A percentile compares a stretch with the other conserved stretches of the same genome.
Evolutionary conservation across 2,329 filamentous ascomycete species (phyloP).

Genomic region (Ascochyta rabiei): DNA sequence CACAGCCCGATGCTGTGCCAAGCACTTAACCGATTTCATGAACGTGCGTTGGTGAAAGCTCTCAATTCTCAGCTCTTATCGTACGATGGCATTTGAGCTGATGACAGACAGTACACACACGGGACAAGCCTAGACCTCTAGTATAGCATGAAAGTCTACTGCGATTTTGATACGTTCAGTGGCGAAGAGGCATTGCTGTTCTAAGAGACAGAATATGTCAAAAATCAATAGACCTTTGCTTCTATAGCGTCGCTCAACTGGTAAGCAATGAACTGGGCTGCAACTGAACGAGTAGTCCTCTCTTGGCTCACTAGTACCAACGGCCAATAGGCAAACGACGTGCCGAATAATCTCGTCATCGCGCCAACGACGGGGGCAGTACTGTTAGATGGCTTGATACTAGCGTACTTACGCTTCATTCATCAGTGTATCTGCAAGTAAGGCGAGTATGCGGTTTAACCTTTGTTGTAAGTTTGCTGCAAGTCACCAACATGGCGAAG

Average conservation of each 20-base stretch:
- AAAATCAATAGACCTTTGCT: slow-evolving; percentile 2
- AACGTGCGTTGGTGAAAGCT: background rate
- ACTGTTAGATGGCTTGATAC: background rate
- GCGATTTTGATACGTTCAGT: background rate
- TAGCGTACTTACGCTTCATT: background rate
- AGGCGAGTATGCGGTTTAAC: background rate
- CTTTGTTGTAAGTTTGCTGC: background rate
- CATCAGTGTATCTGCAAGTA: background rate
- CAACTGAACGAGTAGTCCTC: background rate
- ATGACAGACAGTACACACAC: background rate
- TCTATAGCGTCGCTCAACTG: background rate
- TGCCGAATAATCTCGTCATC: slow-evolving; percentile 1
- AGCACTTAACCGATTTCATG: too few species aligned
- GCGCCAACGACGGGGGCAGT: background rate
- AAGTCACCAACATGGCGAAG: background rate
- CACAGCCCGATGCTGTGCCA: background rate
- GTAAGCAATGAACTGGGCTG: background rate
- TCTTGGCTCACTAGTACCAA: background rate
- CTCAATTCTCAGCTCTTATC: background rate
- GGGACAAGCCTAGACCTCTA: background rate
- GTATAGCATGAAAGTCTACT: background rate
- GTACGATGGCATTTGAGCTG: background rate
- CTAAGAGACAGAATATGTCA: background rate
- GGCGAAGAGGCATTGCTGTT: background rate
- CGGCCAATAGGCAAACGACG: background rate